phyloP scores from a whole-genome alignment of 106 monocot species.

The Platanthera zijinensis region DNA sequence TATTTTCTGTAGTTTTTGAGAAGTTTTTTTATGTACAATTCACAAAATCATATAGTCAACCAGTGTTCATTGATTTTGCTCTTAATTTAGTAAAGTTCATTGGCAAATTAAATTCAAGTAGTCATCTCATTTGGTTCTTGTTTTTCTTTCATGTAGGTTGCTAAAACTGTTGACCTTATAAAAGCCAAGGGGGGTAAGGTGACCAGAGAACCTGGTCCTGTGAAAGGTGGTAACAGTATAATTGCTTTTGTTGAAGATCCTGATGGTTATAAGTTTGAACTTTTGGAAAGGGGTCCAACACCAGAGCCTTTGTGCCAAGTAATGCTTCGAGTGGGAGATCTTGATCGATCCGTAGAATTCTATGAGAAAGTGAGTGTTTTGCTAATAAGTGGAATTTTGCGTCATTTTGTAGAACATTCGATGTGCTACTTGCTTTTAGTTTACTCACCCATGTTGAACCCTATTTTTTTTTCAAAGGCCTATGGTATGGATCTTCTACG shows the following conservation, averaged over 20 bases:
- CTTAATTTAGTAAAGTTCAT: neutral
- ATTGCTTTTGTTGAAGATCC: conserved; percentile 91
- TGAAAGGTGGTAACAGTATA: conserved; percentile 65
- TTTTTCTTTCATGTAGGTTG: conserved; percentile 28
- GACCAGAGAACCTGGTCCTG: conserved; percentile 80
- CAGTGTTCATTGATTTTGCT: neutral
- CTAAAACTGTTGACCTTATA: conserved; percentile 64
- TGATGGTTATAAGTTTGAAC: conserved; percentile 91
- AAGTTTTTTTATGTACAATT: neutral
- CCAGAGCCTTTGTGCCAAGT: conserved; percentile 90
- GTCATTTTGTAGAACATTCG: neutral
- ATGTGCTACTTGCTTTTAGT: neutral
- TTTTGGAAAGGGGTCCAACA: conserved; percentile 67
- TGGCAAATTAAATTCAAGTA: neutral
- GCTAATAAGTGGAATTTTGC: too few relatives aligned
- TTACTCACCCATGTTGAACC: neutral
- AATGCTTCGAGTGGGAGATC: conserved; percentile 85
- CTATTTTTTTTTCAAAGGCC: conserved; percentile 33
- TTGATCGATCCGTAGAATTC: conserved; percentile 65
- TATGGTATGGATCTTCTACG: conserved; percentile 96
- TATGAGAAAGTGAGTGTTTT: conserved; percentile 60
- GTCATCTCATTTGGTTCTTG: conserved; percentile 1
- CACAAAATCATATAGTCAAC: neutral
- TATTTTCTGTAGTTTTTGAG: neutral
- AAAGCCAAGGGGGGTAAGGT: conserved; percentile 91